A percentile compares a stretch with the other conserved stretches of the same genome.
phyloP scores from a whole-genome alignment of 805 yeast species.

The Teunomyces aglyptinius region DNA sequence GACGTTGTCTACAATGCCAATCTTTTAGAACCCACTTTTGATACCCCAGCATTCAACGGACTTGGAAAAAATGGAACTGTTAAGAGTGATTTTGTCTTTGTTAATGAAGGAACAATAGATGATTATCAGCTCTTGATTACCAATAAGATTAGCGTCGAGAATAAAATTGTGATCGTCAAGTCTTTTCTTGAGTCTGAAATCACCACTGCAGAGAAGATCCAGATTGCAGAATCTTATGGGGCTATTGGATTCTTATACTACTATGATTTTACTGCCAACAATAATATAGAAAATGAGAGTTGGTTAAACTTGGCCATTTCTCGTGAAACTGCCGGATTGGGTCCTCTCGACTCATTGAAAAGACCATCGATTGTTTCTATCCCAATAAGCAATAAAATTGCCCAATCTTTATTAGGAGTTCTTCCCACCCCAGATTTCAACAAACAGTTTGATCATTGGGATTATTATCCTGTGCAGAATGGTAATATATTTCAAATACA shows the following conservation, averaged over 20 bases:
- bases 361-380: slow-evolving; percentile 21
- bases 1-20: slow-evolving; percentile 25
- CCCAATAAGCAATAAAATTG: slow-evolving; percentile 27
- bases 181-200: slow-evolving; percentile 12
- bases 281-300: slow-evolving; percentile 10
- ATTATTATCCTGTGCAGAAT: slow-evolving; percentile 37
- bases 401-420: slow-evolving; percentile 26
- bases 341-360: slow-evolving; percentile 6
- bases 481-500: slow-evolving; percentile 12
- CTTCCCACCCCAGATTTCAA: slow-evolving; percentile 9
- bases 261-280: slow-evolving; percentile 9
- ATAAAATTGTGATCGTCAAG: slow-evolving; percentile 29
- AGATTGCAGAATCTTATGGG: slow-evolving; percentile 24
- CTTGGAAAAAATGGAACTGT: slow-evolving; percentile 28
- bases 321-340: slow-evolving; percentile 18
- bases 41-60: slow-evolving; percentile 31
- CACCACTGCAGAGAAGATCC: slow-evolving; percentile 22
- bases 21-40: slow-evolving; percentile 20
- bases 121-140: slow-evolving; percentile 25
- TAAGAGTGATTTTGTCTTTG: slow-evolving; percentile 25
- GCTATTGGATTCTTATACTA: slow-evolving; percentile 26
- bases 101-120: slow-evolving; percentile 26
- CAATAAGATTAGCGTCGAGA: slow-evolving; percentile 17
- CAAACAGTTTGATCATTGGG: slow-evolving; percentile 20
- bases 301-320: slow-evolving; percentile 14